A percentile compares a stretch with the other conserved stretches of the same genome.
phyloP scores from a whole-genome alignment of 306 rosid genomes.

The Castanospermum australe region DNA sequence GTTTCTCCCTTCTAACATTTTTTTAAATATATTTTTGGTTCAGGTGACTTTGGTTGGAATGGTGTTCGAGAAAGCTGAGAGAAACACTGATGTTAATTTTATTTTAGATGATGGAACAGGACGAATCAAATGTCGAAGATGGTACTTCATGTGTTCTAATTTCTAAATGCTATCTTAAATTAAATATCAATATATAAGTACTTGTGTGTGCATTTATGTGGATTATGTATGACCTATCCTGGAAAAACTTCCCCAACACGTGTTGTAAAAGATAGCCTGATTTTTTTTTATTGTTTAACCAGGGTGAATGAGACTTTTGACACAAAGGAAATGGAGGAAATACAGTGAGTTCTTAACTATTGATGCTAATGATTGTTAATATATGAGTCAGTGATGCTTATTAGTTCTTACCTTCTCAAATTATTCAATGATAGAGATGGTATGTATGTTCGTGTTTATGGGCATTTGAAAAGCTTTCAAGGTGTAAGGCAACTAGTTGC shows the following conservation, averaged over 20 bases:
- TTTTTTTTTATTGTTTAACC: slow-evolving; percentile 13
- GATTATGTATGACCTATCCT: background rate
- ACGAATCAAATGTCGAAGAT: slow-evolving; percentile 77
- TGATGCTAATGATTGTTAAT: background rate
- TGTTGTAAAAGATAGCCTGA: slow-evolving; percentile 11
- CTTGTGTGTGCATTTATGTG: background rate
- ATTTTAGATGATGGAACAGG: slow-evolving; percentile 89
- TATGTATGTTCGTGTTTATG: slow-evolving; percentile 64
- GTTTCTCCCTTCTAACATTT: background rate
- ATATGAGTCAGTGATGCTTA: background rate
- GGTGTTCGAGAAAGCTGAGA: slow-evolving; percentile 70
- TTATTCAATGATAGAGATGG: slow-evolving; percentile 42
- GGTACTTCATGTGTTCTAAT: slow-evolving; percentile 57
- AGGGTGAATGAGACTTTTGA: slow-evolving; percentile 84
- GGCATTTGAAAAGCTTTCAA: slow-evolving; percentile 82
- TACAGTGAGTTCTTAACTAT: slow-evolving; percentile 50
- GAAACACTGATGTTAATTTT: slow-evolving; percentile 72
- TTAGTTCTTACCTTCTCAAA: slow-evolving; percentile 21
- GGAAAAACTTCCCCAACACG: background rate
- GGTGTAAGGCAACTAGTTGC: slow-evolving; percentile 68
- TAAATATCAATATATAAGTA: background rate
- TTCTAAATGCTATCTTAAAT: background rate
- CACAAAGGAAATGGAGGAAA: slow-evolving; percentile 72
- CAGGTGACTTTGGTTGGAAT: slow-evolving; percentile 60
- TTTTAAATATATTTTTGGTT: slow-evolving; percentile 4